Evolutionary conservation across 106 monocot species (phyloP), one percentile per base, ranked within the genome.

Genomic region (Iris macrosiphon): DNA sequence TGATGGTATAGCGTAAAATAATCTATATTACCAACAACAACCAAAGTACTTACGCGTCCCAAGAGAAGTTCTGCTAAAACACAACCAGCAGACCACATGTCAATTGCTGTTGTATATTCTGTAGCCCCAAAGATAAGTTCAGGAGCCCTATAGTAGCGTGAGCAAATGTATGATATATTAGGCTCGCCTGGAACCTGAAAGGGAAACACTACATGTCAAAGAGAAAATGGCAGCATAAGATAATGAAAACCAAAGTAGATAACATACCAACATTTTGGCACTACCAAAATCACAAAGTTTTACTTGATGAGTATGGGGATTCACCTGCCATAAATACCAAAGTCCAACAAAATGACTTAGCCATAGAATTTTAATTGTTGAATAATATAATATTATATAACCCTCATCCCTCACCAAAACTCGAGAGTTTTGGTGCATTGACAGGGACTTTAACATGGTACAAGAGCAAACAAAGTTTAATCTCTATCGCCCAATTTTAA

Each of bases 131-230:
- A 37, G 11, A 38, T 25, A 6, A 34, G 38, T n/a, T n/a, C n/a
- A n/a, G n/a, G n/a, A n/a, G n/a, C n/a, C n/a, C n/a, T n/a, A n/a
- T n/a, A n/a, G n/a, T n/a, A n/a, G n/a, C n/a, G n/a, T n/a, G n/a
- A n/a, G n/a, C n/a, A n/a, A 45, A 88, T 88, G 65, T 88, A 88
- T 13, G 88, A 88, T 72, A 88, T 88, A 57, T 88, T 88, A 41
- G 78, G 82, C 35, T 88, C 88, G 16, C 88, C 88, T 46, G 75
- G 75, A 39, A 82, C 88, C 88, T 88, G 52, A 40, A 69, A 71
- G 41, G 30, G 18, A 31, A 24, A 44, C 15, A 50, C 20, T 45
- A 10, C 17, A 60, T 41, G 26, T 44, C 26, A 26, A 60, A 52
- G 23, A 43, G 25, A 29, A 43, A 51, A 37, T 52, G 34, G 7